These are phyloP conservation scores for Rhodotorula sp. DNA, from an alignment of 1,284 basidiomycete genomes.

Conservation along the genomic window DNA sequence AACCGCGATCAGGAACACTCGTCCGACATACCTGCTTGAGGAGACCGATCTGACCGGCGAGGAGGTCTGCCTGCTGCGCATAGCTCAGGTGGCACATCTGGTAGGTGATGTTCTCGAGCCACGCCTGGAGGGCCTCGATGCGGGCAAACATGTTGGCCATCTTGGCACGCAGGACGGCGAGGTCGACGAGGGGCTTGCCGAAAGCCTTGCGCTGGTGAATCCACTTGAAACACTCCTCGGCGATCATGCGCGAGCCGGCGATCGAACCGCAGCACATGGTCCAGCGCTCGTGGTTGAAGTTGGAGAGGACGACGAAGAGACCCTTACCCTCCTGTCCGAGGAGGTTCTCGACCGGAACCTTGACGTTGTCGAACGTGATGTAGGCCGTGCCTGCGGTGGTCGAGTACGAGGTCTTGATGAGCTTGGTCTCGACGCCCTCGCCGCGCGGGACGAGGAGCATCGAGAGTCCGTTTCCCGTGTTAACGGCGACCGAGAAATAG, in stretches of 20 bases:
- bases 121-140: conserved; percentile 41
- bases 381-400: conserved; percentile 68
- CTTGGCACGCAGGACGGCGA: conserved; percentile 43
- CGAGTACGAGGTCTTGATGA: conserved; percentile 69
- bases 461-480: conserved; percentile 69
- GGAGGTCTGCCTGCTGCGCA: conserved; percentile 41
- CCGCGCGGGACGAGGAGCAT: conserved; percentile 63
- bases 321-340: conserved; percentile 80
- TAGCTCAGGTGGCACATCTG: conserved; percentile 45
- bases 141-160: conserved; percentile 43
- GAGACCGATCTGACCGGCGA: conserved; percentile 43
- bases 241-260: conserved; percentile 33
- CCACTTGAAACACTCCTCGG: conserved; percentile 45
- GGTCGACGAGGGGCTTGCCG: conserved; percentile 43
- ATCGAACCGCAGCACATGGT: conserved; percentile 52
- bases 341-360: conserved; percentile 79
- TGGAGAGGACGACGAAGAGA: conserved; percentile 61
- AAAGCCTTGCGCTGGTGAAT: conserved; percentile 42
- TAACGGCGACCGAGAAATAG: conserved; percentile 42
- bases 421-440: conserved; percentile 71
- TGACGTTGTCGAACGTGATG: conserved; percentile 82
- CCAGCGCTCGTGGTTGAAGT: conserved; percentile 51
- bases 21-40: conserved; percentile 26
- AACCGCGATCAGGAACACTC: neutral
- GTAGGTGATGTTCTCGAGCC: conserved; percentile 43